phyloP scores from a whole-genome alignment of 495 filamentous ascomycete species.

The Aspergillus ellipticus region DNA sequence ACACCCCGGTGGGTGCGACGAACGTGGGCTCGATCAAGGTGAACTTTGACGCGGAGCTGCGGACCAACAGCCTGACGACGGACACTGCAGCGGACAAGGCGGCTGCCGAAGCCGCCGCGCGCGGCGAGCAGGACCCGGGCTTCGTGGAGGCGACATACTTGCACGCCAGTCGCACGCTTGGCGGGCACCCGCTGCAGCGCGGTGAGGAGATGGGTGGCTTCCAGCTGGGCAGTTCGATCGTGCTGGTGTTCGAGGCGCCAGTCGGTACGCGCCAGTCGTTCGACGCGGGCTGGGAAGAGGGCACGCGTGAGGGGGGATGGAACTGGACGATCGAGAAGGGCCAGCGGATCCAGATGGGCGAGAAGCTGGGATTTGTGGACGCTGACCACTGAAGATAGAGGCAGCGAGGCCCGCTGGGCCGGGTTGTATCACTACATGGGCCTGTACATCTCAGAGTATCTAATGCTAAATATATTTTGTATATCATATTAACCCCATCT shows the following conservation, averaged over 20 bases:
- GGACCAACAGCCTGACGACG: slow-evolving; percentile 86
- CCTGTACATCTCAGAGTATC: too few relatives aligned
- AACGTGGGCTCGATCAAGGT: slow-evolving; percentile 97
- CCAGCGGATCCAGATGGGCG: slow-evolving; percentile 81
- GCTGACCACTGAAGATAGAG: slow-evolving; percentile 17
- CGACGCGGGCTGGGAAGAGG: slow-evolving; percentile 59
- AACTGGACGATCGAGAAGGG: slow-evolving; percentile 80
- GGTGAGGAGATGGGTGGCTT: slow-evolving; percentile 99
- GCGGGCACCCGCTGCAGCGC: slow-evolving; percentile 75
- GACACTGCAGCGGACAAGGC: slow-evolving; percentile 84
- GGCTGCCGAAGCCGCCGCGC: slow-evolving; percentile 68
- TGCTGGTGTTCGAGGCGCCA: slow-evolving; percentile 95
- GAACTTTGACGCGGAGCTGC: slow-evolving; percentile 93
- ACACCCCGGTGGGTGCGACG: slow-evolving; percentile 94
- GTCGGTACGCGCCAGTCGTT: slow-evolving; percentile 59
- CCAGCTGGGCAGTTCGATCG: slow-evolving; percentile 91
- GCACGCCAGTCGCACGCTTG: slow-evolving; percentile 68
- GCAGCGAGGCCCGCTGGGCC: slow-evolving; percentile 4
- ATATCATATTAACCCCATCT: too few relatives aligned
- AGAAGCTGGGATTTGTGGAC: slow-evolving; percentile 71
- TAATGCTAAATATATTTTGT: too few relatives aligned
- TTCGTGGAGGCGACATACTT: slow-evolving; percentile 90
- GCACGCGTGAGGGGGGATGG: slow-evolving; percentile 63
- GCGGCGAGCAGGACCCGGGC: slow-evolving; percentile 77
- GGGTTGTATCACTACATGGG: background rate